A percentile compares a stretch with the other conserved stretches of the same genome.
phyloP scores from a whole-genome alignment of 176 grass and related monocot genomes.

The Musa acuminata region DNA sequence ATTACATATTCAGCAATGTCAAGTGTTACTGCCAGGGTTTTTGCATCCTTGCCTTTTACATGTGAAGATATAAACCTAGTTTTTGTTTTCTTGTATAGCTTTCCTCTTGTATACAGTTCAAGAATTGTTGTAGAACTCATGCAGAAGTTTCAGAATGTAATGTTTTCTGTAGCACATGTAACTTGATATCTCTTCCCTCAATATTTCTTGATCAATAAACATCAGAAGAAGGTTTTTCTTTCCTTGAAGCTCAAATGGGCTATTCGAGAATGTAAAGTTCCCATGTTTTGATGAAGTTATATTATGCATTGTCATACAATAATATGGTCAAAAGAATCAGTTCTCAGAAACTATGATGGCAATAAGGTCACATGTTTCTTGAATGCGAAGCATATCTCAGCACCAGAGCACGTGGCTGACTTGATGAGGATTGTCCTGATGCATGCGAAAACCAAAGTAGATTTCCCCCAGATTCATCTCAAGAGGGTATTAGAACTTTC shows the following conservation, averaged over 20 bases:
- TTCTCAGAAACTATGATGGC: neutral
- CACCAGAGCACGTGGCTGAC: neutral
- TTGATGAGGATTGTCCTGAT: neutral
- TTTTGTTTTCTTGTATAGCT: neutral
- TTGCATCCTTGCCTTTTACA: no score
- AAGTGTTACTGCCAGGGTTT: neutral
- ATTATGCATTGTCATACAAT: no score
- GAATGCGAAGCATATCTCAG: neutral
- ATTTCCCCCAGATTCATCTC: constrained; percentile 6
- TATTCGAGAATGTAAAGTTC: no score
- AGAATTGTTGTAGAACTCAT: neutral
- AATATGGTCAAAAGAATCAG: neutral
- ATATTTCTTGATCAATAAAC: no score
- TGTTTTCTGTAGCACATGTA: no score
- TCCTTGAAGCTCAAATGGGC: no score
- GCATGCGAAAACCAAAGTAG: neutral
- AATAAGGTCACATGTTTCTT: neutral
- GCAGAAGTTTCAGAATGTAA: no score
- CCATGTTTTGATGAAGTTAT: no score
- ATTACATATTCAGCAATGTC: neutral
- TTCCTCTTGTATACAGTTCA: neutral
- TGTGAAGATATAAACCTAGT: neutral
- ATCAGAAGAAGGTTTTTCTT: no score
- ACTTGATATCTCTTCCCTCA: no score
- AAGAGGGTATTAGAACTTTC: constrained; percentile 9